These are phyloP conservation scores for Termitomyces sp. DNA, from an alignment of 768 basidiomycete species.

Conservation along the genomic window DNA sequence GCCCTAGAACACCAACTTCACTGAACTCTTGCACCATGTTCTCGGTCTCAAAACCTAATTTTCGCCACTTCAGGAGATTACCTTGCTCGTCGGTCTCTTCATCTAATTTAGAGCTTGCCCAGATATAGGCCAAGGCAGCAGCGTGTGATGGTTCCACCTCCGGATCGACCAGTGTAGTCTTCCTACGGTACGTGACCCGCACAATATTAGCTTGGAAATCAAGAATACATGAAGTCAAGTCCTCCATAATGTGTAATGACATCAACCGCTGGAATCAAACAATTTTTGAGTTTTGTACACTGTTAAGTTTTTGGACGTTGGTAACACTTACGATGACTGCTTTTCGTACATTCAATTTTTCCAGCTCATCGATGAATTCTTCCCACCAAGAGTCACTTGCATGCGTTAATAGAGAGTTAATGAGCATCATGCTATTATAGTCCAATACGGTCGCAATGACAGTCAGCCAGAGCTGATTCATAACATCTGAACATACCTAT, in stretches of 20 bases:
- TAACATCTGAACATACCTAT: slow-evolving; percentile 50
- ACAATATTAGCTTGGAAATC: slow-evolving; percentile 88
- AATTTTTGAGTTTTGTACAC: background rate
- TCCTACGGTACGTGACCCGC: slow-evolving; percentile 76
- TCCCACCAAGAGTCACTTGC: slow-evolving; percentile 79
- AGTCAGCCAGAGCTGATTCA: background rate
- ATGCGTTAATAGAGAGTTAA: slow-evolving; percentile 80
- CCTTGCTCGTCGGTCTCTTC: slow-evolving; percentile 51
- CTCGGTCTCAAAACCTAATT: slow-evolving; percentile 76
- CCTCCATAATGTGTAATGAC: slow-evolving; percentile 78
- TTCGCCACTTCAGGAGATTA: slow-evolving; percentile 63
- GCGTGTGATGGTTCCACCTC: slow-evolving; percentile 57
- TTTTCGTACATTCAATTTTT: slow-evolving; percentile 73
- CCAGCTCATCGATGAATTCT: slow-evolving; percentile 71
- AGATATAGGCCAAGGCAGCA: slow-evolving; percentile 60
- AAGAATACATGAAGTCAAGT: slow-evolving; percentile 78
- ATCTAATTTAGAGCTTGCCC: slow-evolving; percentile 56
- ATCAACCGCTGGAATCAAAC: slow-evolving; percentile 60
- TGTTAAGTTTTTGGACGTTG: background rate
- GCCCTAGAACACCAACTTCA: slow-evolving; percentile 74
- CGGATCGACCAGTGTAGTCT: slow-evolving; percentile 74
- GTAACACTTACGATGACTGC: slow-evolving; percentile 67
- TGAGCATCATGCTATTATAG: slow-evolving; percentile 78
- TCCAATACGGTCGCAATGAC: slow-evolving; percentile 24
- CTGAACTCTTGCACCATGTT: slow-evolving; percentile 73